Base-by-base conservation (phyloP, 495 filamentous ascomycete species). In the Xylaria bambusicola region DNA sequence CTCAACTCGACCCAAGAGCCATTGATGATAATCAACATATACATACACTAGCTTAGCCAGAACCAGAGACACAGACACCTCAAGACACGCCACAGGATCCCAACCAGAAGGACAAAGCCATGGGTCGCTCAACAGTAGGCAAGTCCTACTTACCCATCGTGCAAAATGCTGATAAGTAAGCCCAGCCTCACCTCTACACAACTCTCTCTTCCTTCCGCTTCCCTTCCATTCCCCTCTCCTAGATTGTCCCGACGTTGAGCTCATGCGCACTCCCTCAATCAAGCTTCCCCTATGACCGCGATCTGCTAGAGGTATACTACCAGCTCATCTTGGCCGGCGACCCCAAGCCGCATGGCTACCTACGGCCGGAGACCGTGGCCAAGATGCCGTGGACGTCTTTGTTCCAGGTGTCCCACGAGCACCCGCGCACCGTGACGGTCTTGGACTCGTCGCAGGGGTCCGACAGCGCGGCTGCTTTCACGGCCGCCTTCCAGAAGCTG, bases 301-400 rank as follows among this genome's bases (percentile, higher is more conserved):
- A 59, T n/a, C 52, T 52, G 3, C 10, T 41, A 3, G 63, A 66
- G 27, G 51, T 17, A 40, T 68, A 74, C 23, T 77, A 75, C 51
- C 63, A 62, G 26, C 65, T 77, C 17, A 59, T 68, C 20, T 56
- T 77, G 2, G 65, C 68, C 44, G 55, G 66, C 48, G 73, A 77
- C 40, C 47, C 65, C 9, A 66, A 69, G 31, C 66, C 66, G 26
- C 78, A 81, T 57, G 78, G 78, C 36, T 76, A 75, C 53, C 62
- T 81, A 31, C 71, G 75, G 17, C 71, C 70, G 2, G 63, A 65
- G 47, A 76, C 62, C n/a, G 73, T 80, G 17, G 44, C 65, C 35
- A 72, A 74, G 49, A 79, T 81, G 71, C 77, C 77, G 7, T 79
- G 76, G 76, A 75, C 74, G 1, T 26, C 64, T 17, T 60, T 66